phyloP scores from a whole-genome alignment of 2,329 filamentous ascomycete genomes.

The Bipolaris sorokiniana region DNA sequence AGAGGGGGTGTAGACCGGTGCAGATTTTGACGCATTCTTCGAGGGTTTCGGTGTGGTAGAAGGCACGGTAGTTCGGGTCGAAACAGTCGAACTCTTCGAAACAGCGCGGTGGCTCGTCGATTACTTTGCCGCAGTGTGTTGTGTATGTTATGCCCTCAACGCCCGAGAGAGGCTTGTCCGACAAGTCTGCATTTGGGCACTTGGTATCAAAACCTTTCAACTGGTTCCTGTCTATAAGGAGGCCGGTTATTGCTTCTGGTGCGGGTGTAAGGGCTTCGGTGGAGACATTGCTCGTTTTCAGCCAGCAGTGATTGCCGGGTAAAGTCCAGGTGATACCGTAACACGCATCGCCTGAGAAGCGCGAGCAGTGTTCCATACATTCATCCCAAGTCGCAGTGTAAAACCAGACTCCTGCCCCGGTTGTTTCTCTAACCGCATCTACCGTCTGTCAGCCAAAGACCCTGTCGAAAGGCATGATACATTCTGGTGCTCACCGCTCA shows the following conservation, averaged over 20 bases:
- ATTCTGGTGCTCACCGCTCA: constrained; percentile 27
- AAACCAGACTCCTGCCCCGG: constrained; percentile 15
- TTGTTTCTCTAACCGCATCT: constrained; percentile 23
- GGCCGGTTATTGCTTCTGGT: constrained; percentile 27
- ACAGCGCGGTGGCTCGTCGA: constrained; percentile 24
- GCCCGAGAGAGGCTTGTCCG: constrained; percentile 28
- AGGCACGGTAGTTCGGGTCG: constrained; percentile 25
- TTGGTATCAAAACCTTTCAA: constrained; percentile 27
- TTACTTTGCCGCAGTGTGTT: constrained; percentile 37
- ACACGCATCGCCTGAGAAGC: constrained; percentile 41
- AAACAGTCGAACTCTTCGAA: constrained; percentile 30
- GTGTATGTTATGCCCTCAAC: constrained; percentile 36
- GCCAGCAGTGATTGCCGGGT: constrained; percentile 32
- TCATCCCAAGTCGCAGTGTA: constrained; percentile 23
- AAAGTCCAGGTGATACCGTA: constrained; percentile 38
- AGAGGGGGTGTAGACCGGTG: constrained; percentile 37
- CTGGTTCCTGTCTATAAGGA: constrained; percentile 25
- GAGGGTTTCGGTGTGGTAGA: constrained; percentile 36
- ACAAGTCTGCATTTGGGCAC: constrained; percentile 34
- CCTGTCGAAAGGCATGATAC: background rate
- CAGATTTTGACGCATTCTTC: constrained; percentile 40
- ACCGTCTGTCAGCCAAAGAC: constrained; percentile 6
- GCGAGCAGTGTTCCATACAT: constrained; percentile 44
- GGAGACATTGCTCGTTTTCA: constrained; percentile 34
- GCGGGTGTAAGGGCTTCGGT: constrained; percentile 12